Evolutionary conservation across 2,329 filamentous ascomycete species (phyloP).

Genomic region (Ceratocystis cubensis): DNA sequence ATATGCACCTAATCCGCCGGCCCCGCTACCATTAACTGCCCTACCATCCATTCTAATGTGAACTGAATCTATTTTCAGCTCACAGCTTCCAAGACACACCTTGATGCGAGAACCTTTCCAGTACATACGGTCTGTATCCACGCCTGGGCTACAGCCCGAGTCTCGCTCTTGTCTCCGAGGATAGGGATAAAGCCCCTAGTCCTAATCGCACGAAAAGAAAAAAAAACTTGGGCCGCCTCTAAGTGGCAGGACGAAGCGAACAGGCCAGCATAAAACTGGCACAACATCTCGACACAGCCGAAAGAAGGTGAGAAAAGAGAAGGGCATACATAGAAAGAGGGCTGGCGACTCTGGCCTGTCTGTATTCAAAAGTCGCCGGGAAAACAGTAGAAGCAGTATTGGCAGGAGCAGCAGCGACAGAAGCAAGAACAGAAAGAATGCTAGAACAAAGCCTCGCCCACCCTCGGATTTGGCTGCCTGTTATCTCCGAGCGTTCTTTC

Average conservation of each 20-base stretch:
- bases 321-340: background rate
- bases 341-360: background rate
- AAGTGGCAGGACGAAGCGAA: constrained; percentile 8
- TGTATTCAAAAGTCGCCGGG: background rate
- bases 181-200: no score
- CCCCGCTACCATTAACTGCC: background rate
- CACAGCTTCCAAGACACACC: background rate
- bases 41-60: background rate
- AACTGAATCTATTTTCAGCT: background rate
- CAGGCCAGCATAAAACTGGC: background rate
- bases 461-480: background rate
- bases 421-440: background rate
- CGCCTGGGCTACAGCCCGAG: background rate
- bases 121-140: no score
- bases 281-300: background rate
- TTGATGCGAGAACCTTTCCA: background rate
- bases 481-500: background rate
- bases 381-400: background rate
- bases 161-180: background rate
- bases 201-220: no score
- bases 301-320: background rate
- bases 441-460: background rate
- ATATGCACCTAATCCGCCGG: no score
- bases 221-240: background rate
- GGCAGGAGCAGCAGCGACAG: no score